These are phyloP conservation scores for Chytriomyces sp. DNA, from an alignment of 192 early-diverging fungal genomes.

Conservation along the genomic window DNA sequence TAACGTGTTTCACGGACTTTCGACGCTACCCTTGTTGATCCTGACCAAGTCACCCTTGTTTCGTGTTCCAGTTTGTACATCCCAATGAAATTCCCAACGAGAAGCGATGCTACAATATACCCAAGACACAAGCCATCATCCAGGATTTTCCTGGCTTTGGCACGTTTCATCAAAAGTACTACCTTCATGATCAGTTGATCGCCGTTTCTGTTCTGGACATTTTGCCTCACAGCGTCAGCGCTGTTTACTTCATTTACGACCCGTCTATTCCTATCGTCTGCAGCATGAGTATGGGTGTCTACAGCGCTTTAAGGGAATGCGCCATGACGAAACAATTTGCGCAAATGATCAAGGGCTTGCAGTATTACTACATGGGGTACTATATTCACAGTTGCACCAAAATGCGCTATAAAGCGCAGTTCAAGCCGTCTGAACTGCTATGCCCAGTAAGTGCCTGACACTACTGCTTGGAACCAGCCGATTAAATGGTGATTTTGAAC, in stretches of 20 bases:
- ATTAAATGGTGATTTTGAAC: neutral
- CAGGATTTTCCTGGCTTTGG: constrained; percentile 60
- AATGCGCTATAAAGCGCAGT: constrained; percentile 87
- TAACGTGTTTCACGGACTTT: constrained; percentile 6
- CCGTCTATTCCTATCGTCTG: constrained; percentile 64
- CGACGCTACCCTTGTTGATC: neutral
- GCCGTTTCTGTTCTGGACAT: constrained; percentile 95
- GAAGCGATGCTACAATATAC: too few species aligned
- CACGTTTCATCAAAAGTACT: constrained; percentile 92
- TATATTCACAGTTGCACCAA: constrained; percentile 91
- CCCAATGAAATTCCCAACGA: too few species aligned
- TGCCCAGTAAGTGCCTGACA: constrained; percentile 58
- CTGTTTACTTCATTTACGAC: constrained; percentile 96
- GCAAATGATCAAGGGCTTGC: constrained; percentile 51
- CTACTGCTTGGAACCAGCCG: neutral
- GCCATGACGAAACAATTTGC: constrained; percentile 61
- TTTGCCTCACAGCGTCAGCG: constrained; percentile 83
- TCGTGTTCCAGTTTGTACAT: too few species aligned
- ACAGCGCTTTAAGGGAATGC: constrained; percentile 85
- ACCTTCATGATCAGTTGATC: constrained; percentile 76
- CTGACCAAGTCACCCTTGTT: neutral
- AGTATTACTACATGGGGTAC: constrained; percentile 94
- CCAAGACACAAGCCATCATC: neutral
- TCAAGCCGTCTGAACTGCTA: constrained; percentile 79
- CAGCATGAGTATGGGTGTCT: constrained; percentile 79